Evolutionary conservation across 768 basidiomycete genomes (phyloP), one percentile per base, ranked within the genome.

Genomic region (Kwoniella heveanensis): DNA sequence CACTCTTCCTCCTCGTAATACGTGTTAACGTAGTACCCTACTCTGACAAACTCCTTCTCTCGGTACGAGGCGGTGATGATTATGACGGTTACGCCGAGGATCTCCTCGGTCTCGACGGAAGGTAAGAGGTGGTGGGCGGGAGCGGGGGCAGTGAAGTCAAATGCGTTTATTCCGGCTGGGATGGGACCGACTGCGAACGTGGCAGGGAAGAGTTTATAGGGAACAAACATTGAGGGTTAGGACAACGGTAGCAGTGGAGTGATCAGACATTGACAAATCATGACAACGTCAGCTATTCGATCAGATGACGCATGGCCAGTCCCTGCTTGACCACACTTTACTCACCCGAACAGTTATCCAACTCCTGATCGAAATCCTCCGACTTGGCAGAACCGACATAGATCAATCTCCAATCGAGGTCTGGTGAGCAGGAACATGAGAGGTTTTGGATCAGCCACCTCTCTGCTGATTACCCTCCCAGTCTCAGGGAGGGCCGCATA

Each of bases 11-110:
- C 91, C 79, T 96, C 95, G 76, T 97, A 98, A 80, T 98, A 95
- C 25, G 94, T 97, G 77, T 98, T 94, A 81, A 98, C 96, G 80
- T 99, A 99, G 79, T 99, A 98, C 7, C 96, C 96, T 26, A 99
- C 94, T 50, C 95, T 88, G n/a, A 99, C 95, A 75, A 99, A 99
- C 79, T 98, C 96, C 74, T 96, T 94, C 55, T 97, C 95, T 39
- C 88, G 87, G 81, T 98, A 99, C 12, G 90, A 91, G 7, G 92
- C 96, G 0, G 94, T 98, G 55, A 99, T 85, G 73, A 99, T 97
- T 77, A 98, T 88, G 6, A 95, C 96, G 1, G 95, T 91, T 19
- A 99, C 94, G 50, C 96, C 96, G 13, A 99, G 85, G 30, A 95
- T 91, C 76, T 98, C 95, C 65, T 91, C 88, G 30, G 86, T 74